Percentiles rank a stretch among this genome's conserved stretches.
These are phyloP conservation scores for Alternaria longipes DNA, from an alignment of 2,329 filamentous ascomycete species.

Conservation along the genomic window DNA sequence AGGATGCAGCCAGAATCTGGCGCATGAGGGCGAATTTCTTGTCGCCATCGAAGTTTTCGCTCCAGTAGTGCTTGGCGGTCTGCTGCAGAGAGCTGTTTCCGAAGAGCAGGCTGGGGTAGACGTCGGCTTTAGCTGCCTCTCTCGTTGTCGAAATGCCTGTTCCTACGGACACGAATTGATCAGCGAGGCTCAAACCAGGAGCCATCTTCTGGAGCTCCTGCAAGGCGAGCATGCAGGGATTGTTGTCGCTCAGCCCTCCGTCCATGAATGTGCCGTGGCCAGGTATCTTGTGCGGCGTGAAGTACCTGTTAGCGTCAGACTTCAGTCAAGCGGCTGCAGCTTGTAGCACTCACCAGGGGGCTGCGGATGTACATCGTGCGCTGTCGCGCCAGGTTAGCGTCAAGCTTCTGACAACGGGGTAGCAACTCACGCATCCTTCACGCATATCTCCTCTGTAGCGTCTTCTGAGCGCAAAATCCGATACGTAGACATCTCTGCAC, in stretches of 20 bases:
- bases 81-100: conserved; percentile 3
- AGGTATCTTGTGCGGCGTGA: too few species aligned
- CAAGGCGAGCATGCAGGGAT: too few species aligned
- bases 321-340: neutral
- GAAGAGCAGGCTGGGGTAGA: neutral
- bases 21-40: conserved; percentile 1
- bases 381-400: neutral
- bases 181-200: too few species aligned
- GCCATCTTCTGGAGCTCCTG: too few species aligned
- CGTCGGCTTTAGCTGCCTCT: too few species aligned
- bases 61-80: neutral
- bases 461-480: conserved; percentile 2
- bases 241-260: too few species aligned
- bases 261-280: too few species aligned
- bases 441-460: neutral
- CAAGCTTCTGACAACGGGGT: neutral
- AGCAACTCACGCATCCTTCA: conserved; percentile 4
- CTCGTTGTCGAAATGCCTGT: too few species aligned
- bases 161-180: too few species aligned
- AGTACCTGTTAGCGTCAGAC: conserved; percentile 1
- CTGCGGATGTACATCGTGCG: conserved; percentile 5
- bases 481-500: conserved; percentile 3
- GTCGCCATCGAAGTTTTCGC: neutral
- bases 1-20: neutral
- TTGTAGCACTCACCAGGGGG: conserved; percentile 2